Evolutionary conservation across 495 filamentous ascomycete species (phyloP).

Genomic region (Tuber calosporum): DNA sequence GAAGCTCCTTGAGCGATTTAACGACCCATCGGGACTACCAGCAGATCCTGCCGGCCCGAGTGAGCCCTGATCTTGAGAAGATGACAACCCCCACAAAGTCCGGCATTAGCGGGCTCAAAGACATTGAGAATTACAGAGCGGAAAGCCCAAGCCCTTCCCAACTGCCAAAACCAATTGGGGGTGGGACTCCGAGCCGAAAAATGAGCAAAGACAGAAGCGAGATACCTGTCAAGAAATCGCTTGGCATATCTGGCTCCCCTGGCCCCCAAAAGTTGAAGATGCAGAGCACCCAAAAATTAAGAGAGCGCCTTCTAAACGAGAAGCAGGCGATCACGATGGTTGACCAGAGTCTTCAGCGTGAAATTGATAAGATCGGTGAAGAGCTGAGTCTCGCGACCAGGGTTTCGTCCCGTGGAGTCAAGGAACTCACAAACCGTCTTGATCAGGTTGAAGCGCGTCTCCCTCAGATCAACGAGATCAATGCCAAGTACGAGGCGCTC

Average conservation of each 20-base stretch:
- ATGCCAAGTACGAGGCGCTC: slow-evolving; percentile 53
- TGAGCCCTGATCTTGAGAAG: slow-evolving; percentile 17
- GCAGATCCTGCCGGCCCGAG: slow-evolving; percentile 34
- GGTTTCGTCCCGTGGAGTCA: slow-evolving; percentile 46
- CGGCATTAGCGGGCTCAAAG: slow-evolving; percentile 26
- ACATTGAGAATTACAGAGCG: slow-evolving; percentile 17
- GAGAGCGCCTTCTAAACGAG: slow-evolving; percentile 78
- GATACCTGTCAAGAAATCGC: slow-evolving; percentile 28
- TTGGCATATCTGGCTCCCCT: slow-evolving; percentile 14
- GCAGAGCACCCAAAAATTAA: slow-evolving; percentile 86
- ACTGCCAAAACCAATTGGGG: slow-evolving; percentile 21
- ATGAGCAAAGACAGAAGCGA: slow-evolving; percentile 28
- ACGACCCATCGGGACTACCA: slow-evolving; percentile 45
- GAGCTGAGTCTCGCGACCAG: slow-evolving; percentile 58
- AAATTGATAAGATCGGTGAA: slow-evolving; percentile 72
- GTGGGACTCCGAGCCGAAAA: slow-evolving; percentile 15
- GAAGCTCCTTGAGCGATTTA: slow-evolving; percentile 87
- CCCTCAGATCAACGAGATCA: slow-evolving; percentile 55
- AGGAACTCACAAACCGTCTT: slow-evolving; percentile 50
- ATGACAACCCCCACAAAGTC: slow-evolving; percentile 17
- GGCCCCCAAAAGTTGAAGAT: slow-evolving; percentile 64
- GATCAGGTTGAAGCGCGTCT: slow-evolving; percentile 59
- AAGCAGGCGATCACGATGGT: slow-evolving; percentile 63
- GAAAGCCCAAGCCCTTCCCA: slow-evolving; percentile 28
- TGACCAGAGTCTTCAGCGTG: slow-evolving; percentile 61